Percentiles rank a stretch among this genome's conserved stretches.
phyloP scores from a whole-genome alignment of 441 rosid genomes.

The Gossypium davidsonii region DNA sequence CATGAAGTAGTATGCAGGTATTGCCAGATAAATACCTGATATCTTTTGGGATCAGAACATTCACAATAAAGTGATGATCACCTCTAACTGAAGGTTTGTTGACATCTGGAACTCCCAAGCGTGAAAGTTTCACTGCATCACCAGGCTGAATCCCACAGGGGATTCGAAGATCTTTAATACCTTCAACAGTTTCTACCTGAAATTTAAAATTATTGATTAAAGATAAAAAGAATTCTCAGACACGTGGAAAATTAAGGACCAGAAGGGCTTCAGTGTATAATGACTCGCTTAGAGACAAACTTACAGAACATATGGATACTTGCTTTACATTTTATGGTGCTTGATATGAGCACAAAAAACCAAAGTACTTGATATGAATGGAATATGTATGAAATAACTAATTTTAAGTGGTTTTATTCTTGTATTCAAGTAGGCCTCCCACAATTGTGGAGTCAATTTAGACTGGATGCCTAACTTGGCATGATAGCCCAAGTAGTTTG shows the following conservation, averaged over 20 bases:
- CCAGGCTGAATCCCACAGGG: slow-evolving; percentile 89
- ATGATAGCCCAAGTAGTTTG: not conserved
- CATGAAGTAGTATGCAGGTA: not conserved
- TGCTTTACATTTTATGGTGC: not conserved
- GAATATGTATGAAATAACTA: not conserved
- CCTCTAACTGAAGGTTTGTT: slow-evolving; percentile 67
- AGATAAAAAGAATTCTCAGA: slow-evolving; percentile 7
- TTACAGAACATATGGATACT: not conserved
- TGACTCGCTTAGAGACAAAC: not conserved
- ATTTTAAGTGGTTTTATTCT: not conserved
- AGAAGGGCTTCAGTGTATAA: not conserved
- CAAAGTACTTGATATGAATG: not conserved
- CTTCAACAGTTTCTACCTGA: slow-evolving; percentile 89
- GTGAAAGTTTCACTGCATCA: slow-evolving; percentile 47
- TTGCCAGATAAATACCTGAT: slow-evolving; percentile 44
- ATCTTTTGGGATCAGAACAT: slow-evolving; percentile 64
- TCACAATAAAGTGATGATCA: slow-evolving; percentile 73
- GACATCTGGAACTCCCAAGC: slow-evolving; percentile 81
- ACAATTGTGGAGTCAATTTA: not conserved
- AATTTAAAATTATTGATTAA: slow-evolving; percentile 12
- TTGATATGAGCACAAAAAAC: not conserved
- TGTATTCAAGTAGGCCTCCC: not conserved
- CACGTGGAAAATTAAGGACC: not conserved
- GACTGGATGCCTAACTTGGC: not conserved
- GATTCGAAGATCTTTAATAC: slow-evolving; percentile 60